Base-by-base conservation (phyloP, 78 protist species). In the Cavenderia fasciculata region DNA sequence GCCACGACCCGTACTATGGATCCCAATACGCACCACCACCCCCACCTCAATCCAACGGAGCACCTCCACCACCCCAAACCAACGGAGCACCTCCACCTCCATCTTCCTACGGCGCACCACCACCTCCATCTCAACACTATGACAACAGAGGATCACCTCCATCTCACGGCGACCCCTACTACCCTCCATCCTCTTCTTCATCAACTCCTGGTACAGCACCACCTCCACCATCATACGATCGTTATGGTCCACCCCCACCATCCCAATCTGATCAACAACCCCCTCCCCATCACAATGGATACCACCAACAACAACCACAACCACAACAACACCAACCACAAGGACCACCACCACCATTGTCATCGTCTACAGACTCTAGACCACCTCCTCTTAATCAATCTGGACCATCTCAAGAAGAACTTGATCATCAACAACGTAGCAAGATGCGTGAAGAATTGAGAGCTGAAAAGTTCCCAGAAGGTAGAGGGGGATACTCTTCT, bases 361-460 rank as follows among this genome's bases (percentile, higher is more conserved):
- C 29, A 47, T 54, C n/a, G n/a, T n/a, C n/a, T n/a, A n/a, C n/a
- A n/a, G n/a, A n/a, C n/a, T n/a, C n/a, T n/a, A 4, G 23, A 52
- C 63, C 52, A 69, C 76, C 59, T 43, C 76, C 59, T 21, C 61
- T 12, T 4, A 4, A 7, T 33, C 76, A 11, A 49, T 46, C 59
- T 25, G 18, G 23, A 69, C 77, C 43, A 29, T 61, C 44, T 44
- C 77, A 8, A 31, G 10, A 12, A 70, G 23, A 2, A 7, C 44
- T 21, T 4, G 38, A 21, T 6, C 73, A 38, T 19, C 29, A 41
- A n/a, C 54, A 65, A 8, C 25, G 73, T 21, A 23, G 38, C 21
- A 41, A 41, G 10, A 23, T 1, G 21, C 7, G 14, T 40, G 73
- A 65, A 43, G 34, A 7, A 62, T 0, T 23, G 12, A 33, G 23